Base-by-base conservation (phyloP, 768 basidiomycete species). In the Boletellus sp. region DNA sequence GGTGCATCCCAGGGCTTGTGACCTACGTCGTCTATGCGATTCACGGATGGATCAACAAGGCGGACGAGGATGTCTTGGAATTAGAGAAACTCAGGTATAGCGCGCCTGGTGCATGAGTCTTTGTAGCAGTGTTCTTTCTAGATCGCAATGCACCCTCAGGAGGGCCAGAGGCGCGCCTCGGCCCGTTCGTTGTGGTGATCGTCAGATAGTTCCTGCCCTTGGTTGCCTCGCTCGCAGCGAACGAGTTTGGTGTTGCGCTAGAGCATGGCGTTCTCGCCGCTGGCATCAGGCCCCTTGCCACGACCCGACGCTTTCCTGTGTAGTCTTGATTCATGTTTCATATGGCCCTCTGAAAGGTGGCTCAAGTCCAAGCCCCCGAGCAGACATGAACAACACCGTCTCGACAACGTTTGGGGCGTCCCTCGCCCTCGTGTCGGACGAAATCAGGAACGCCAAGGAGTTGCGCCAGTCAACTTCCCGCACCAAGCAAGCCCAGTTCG, bases 11-110 rank as follows among this genome's bases (percentile, higher is more conserved):
- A 0, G 61, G 67, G 0, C 47, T 69, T 19, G 48, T 81, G 16
- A 72, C 79, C 1, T 76, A 67, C 36, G 60, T 78, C 32, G 71
- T 74, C 1, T 76, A 81, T 44, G 72, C 68, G 1, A 72, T 76
- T 24, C 70, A 75, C 49, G 69, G 69, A 36, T 72, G 77, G 42
- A 74, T 81, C 36, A 62, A 66, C 39, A 66, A 68, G 40, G 76
- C 75, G 11, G 72, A 76, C 56, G 66, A 75, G 53, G 74, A 72
- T 28, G 72, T 86, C 17, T 67, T 70, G 1, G 70, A 74, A 36
- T 64, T 86, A 24, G 79, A 85, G 60, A 66, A 62, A 13, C 65
- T 84, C 65, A 77, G 71, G 58, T 86, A 86, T 53, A 56, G 58
- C 8, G 76, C 81, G 10, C 77, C 73, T 22, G 80, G 83, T 6